phyloP scores from a whole-genome alignment of 1,284 basidiomycete genomes.

The Tetrapyrgos nigripes region DNA sequence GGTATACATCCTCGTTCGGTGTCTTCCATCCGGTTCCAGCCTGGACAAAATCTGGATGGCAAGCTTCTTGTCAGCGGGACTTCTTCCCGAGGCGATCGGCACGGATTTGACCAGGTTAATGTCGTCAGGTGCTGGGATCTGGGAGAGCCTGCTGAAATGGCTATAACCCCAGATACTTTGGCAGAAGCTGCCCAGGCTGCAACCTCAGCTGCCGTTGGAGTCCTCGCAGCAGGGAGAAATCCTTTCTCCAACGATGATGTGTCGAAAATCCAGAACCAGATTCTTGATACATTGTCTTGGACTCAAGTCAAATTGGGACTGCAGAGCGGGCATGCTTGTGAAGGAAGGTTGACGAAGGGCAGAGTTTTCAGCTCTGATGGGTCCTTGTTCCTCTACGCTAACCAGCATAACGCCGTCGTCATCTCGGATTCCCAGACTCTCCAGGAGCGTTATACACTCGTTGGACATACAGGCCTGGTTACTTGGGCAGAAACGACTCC shows the following conservation, averaged over 20 bases:
- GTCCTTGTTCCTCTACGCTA: conserved; percentile 2
- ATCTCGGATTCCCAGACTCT: conserved; percentile 11
- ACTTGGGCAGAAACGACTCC: conserved; percentile 18
- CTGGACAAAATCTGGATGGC: neutral
- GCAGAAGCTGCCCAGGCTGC: neutral
- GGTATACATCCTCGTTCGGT: neutral
- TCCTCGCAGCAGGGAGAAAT: neutral
- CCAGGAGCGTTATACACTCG: conserved; percentile 9
- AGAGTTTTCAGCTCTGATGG: conserved; percentile 18
- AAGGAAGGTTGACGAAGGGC: neutral
- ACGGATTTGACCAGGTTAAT: neutral
- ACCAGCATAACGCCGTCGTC: neutral
- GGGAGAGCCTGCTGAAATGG: neutral
- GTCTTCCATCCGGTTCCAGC: conserved; percentile 8
- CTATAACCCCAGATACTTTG: neutral
- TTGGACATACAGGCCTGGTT: conserved; percentile 14
- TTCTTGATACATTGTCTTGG: neutral
- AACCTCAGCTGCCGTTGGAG: neutral
- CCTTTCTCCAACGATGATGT: neutral
- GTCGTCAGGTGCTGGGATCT: neutral
- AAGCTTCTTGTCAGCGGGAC: neutral
- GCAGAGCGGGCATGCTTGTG: conserved; percentile 1
- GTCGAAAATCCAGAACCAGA: neutral
- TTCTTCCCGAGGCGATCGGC: neutral
- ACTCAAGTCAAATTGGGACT: conserved; percentile 2